Conservation (phyloP, 352 stramenopile genomes). For the Plasmopara halstedii region DNA sequence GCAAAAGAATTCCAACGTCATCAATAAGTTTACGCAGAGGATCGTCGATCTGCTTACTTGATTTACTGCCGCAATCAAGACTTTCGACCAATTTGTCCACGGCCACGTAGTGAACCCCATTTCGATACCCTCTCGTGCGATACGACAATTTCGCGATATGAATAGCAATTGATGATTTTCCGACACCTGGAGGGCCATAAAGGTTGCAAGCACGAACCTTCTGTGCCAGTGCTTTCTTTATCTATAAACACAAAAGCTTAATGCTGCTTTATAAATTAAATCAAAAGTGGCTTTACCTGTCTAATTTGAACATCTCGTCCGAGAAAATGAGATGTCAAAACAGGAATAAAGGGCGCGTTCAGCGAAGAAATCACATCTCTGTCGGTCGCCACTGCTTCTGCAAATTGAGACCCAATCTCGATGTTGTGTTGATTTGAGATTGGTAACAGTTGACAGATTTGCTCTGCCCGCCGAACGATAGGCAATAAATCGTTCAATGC, state of each 20-base stretch:
- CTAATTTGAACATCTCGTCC: constrained; percentile 35
- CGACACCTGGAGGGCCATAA: constrained; percentile 33
- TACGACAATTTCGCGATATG: constrained; percentile 43
- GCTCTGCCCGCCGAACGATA: constrained; percentile 14
- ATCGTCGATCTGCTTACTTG: constrained; percentile 16
- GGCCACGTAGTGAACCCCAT: constrained; percentile 51
- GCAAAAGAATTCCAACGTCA: constrained; percentile 23
- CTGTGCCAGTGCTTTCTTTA: constrained; percentile 20
- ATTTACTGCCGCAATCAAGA: constrained; percentile 13
- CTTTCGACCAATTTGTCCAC: constrained; percentile 32
- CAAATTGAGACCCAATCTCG: constrained; percentile 10
- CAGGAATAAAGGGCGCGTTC: constrained; percentile 43
- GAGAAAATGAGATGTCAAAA: constrained; percentile 48
- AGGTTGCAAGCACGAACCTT: constrained; percentile 47
- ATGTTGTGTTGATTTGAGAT: constrained; percentile 12
- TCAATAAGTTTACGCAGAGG: constrained; percentile 20
- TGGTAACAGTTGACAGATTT: constrained; percentile 32
- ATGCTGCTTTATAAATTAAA: too few species aligned
- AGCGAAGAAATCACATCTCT: constrained; percentile 26
- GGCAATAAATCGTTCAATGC: constrained; percentile 33
- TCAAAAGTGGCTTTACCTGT: too few species aligned
- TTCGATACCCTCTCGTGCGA: constrained; percentile 32
- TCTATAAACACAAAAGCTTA: too few species aligned
- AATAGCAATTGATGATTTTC: constrained; percentile 55
- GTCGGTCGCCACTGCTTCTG: constrained; percentile 2